These are phyloP conservation scores for Aspergillus olivimuriae DNA, from an alignment of 495 filamentous ascomycete species.

Conservation along the genomic window DNA sequence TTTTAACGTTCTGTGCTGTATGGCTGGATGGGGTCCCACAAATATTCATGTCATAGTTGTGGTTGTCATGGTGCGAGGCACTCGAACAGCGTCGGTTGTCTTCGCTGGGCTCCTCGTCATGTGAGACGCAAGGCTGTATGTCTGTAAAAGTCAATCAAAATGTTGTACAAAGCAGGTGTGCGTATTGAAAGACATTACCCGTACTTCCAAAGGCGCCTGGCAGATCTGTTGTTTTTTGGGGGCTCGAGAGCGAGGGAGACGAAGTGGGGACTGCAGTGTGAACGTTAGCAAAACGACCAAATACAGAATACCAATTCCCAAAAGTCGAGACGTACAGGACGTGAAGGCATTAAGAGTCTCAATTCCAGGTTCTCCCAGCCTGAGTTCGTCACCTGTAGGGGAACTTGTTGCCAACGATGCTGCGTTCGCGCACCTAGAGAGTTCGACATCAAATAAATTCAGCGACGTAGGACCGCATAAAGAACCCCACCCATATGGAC, in stretches of 20 bases:
- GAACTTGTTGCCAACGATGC: background rate
- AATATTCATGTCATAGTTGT: slow-evolving; percentile 1
- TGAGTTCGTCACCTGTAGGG: slow-evolving; percentile 1
- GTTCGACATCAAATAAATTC: background rate
- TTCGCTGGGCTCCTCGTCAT: background rate
- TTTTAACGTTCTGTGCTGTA: background rate
- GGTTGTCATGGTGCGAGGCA: background rate
- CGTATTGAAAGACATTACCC: background rate
- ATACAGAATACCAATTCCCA: no score
- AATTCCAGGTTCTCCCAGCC: background rate
- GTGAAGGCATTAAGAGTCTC: slow-evolving; percentile 1
- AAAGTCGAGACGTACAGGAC: background rate
- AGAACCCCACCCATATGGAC: slow-evolving; percentile 1
- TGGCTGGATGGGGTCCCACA: background rate
- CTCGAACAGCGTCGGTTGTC: background rate
- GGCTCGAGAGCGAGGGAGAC: no score
- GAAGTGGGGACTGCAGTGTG: no score
- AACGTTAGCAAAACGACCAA: no score
- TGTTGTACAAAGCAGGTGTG: slow-evolving; percentile 1
- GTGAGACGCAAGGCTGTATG: slow-evolving; percentile 1
- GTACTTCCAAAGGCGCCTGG: no score
- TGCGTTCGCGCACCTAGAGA: background rate
- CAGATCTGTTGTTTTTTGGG: no score
- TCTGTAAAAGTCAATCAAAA: slow-evolving; percentile 1
- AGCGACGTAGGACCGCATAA: background rate